Conservation (phyloP, 306 rosid genomes). For the Gleditsia sinensis region DNA sequence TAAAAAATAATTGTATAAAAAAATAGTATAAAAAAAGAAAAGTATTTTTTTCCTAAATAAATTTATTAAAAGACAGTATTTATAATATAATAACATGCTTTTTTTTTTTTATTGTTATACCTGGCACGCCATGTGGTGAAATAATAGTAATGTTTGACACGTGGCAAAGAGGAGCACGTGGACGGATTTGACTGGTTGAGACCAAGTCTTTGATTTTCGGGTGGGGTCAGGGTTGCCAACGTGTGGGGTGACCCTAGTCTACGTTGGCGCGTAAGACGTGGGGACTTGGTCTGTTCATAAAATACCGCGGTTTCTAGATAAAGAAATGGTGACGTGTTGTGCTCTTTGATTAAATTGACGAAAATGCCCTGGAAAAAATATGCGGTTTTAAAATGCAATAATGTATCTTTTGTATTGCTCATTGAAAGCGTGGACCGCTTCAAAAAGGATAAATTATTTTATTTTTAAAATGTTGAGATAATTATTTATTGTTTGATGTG, state of each 20-base stretch:
- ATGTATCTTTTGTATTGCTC: not conserved
- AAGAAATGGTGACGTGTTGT: not conserved
- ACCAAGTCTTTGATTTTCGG: not conserved
- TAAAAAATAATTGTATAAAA: too few relatives aligned
- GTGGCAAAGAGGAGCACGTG: slow-evolving; percentile 1
- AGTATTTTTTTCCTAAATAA: too few relatives aligned
- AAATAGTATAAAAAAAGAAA: too few relatives aligned
- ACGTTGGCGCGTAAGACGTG: slow-evolving; percentile 38
- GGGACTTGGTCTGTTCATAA: slow-evolving; percentile 35
- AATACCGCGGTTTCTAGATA: slow-evolving; percentile 18
- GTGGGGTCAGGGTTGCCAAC: slow-evolving; percentile 5
- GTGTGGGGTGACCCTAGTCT: slow-evolving; percentile 38
- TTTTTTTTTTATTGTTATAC: too few relatives aligned
- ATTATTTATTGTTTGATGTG: not conserved
- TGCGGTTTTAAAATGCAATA: too few relatives aligned
- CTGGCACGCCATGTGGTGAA: slow-evolving; percentile 16
- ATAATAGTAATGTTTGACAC: not conserved
- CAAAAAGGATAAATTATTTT: not conserved
- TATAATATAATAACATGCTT: too few relatives aligned
- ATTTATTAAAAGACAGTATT: too few relatives aligned
- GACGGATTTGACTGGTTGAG: not conserved
- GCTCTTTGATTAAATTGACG: not conserved
- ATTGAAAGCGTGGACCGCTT: slow-evolving; percentile 1
- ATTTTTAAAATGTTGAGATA: too few relatives aligned
- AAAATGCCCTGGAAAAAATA: slow-evolving; percentile 17